Conservation (phyloP, 2,329 filamentous ascomycete species). For the Alternaria gaisen region DNA sequence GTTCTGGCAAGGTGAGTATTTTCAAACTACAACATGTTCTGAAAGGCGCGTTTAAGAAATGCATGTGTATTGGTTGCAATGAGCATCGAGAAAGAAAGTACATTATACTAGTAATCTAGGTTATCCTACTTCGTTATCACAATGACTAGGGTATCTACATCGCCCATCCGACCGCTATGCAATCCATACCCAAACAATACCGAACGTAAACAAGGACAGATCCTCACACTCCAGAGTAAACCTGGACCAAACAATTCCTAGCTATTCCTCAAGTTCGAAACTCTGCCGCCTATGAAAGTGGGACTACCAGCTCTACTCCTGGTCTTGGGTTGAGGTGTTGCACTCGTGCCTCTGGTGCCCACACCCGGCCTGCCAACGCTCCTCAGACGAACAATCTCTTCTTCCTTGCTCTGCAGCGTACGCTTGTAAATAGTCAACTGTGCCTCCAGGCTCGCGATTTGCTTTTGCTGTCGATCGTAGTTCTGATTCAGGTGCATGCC, state of each 20-base stretch:
- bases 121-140: background rate
- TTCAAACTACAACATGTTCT: too few species aligned
- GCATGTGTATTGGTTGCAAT: background rate
- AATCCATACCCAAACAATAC: background rate
- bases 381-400: constrained; percentile 33
- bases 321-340: constrained; percentile 39
- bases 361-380: constrained; percentile 32
- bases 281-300: constrained; percentile 22
- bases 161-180: background rate
- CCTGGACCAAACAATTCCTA: background rate
- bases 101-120: background rate
- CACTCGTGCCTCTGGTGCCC: constrained; percentile 41
- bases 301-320: constrained; percentile 44
- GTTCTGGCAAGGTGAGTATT: background rate
- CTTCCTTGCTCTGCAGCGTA: constrained; percentile 31
- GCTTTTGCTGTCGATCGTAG: constrained; percentile 15
- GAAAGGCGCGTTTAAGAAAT: too few species aligned
- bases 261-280: constrained; percentile 37
- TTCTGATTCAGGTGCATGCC: constrained; percentile 26
- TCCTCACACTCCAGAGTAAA: background rate
- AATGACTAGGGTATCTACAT: background rate
- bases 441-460: constrained; percentile 11
- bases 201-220: background rate
- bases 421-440: constrained; percentile 28
- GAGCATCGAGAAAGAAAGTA: background rate